Evolutionary conservation across 352 stramenopile genomes (phyloP), one percentile per base, ranked within the genome.

Genomic region (Blastocystis sp.): DNA sequence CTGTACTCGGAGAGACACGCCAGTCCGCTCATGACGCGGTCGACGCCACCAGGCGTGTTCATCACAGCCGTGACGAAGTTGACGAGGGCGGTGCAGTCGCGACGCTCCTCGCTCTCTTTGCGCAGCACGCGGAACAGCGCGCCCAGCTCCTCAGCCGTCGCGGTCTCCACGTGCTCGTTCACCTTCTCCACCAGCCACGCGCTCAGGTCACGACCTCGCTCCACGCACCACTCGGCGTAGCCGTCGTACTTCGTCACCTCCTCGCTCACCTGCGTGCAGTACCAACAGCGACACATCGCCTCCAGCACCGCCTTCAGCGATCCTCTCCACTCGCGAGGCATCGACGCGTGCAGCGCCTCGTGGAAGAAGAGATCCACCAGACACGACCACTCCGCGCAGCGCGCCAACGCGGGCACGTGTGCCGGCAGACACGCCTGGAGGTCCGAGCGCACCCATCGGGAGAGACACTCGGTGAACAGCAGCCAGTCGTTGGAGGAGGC

Each of bases 381-480:
- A 16, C 9, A 12, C 1, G 19, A 24, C 29, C 26, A 74, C 19
- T 45, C 35, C 35, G 63, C 19, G 10, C 39, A 0, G 35, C 35
- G 21, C 31, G 24, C 2, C 1, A 74, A 41, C 4, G 37, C 39
- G 24, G 21, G 9, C 13, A 41, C 39, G 35, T 50, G 45, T 4
- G n/a, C 6, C 1, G 63, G 63, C 3, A 74, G 35, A 3, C 39
- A 12, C 29, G 29, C 63, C 26, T 41, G 31, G 12, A 74, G 29
- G 37, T 50, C 4, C 35, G 21, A 1, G 29, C 26, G 9, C 21
- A 50, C 63, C 63, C 31, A 41, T 9, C 19, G 19, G 45, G n/a
- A 3, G 13, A 74, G 37, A 50, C 31, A 74, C 63, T 74, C 24
- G 19, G 63, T 16, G 35, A 74, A 41, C 63, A 74, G 13, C 63